phyloP scores from a whole-genome alignment of 2,329 filamentous ascomycete species.

The Aspergillus novoparasiticus region DNA sequence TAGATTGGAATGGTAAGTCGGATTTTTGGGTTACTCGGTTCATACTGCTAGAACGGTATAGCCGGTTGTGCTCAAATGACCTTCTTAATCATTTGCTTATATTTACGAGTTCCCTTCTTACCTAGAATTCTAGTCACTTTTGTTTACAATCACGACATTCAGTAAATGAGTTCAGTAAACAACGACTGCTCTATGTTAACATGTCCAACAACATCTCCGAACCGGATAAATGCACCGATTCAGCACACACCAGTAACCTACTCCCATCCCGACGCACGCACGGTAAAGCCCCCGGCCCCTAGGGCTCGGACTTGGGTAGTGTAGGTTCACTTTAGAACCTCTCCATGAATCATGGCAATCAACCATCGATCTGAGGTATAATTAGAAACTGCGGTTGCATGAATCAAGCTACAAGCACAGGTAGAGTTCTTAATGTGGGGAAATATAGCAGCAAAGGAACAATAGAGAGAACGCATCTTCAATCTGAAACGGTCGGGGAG shows the following conservation, averaged over 20 bases:
- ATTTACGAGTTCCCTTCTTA: neutral
- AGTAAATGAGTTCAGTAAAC: too few relatives aligned
- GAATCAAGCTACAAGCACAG: neutral
- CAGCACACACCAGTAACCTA: neutral
- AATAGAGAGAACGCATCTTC: neutral
- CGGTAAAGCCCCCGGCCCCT: neutral
- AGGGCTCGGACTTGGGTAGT: neutral
- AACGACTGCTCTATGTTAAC: neutral
- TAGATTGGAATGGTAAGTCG: neutral
- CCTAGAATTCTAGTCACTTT: rapidly evolving
- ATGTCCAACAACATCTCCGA: neutral
- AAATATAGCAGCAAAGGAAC: neutral
- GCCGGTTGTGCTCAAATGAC: neutral
- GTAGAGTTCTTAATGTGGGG: neutral
- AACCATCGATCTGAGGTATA: neutral
- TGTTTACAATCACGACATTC: neutral
- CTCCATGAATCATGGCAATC: neutral
- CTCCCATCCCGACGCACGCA: neutral
- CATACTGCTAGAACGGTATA: neutral
- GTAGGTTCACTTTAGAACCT: neutral
- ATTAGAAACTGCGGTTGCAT: neutral
- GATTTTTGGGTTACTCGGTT: neutral
- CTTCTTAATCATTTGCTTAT: neutral
- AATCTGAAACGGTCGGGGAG: neutral
- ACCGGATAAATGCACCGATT: neutral